Conservation (phyloP, 345 rosid species). For the Heritiera littoralis region DNA sequence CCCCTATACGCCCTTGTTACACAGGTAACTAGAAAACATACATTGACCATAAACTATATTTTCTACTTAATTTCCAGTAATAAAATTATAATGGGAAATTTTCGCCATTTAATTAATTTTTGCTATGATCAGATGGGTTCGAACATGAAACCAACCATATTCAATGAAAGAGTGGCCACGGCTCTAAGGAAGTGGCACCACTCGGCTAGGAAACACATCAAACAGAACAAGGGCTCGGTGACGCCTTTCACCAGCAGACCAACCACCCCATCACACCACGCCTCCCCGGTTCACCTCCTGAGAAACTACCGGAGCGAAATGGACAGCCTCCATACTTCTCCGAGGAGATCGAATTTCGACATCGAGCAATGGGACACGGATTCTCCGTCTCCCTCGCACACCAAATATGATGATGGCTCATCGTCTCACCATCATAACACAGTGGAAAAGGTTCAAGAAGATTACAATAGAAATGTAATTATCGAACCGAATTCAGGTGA, state of each 20-base stretch:
- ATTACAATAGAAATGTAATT: slow-evolving; percentile 1
- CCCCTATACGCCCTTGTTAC: slow-evolving; percentile 94
- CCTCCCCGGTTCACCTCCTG: slow-evolving; percentile 60
- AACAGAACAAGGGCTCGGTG: slow-evolving; percentile 48
- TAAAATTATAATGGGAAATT: not conserved
- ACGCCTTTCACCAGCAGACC: slow-evolving; percentile 58
- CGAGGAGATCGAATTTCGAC: slow-evolving; percentile 34
- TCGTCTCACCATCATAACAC: slow-evolving; percentile 28
- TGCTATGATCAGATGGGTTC: slow-evolving; percentile 71
- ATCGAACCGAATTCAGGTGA: slow-evolving; percentile 4
- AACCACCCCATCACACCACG: slow-evolving; percentile 56
- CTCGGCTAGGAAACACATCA: slow-evolving; percentile 64
- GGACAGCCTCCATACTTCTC: slow-evolving; percentile 44
- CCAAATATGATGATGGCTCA: slow-evolving; percentile 27
- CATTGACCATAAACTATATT: not conserved
- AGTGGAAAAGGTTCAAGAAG: not conserved
- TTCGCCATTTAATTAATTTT: not conserved
- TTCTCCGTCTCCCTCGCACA: slow-evolving; percentile 33
- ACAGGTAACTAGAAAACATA: slow-evolving; percentile 42
- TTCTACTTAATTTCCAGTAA: not conserved
- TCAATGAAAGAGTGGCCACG: slow-evolving; percentile 67
- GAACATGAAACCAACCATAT: slow-evolving; percentile 80
- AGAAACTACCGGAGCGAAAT: slow-evolving; percentile 37
- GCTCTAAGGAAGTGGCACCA: slow-evolving; percentile 81
- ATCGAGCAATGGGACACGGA: slow-evolving; percentile 39